These are phyloP conservation scores for Leccinum huronense DNA, from an alignment of 1,284 basidiomycete genomes.

Conservation along the genomic window DNA sequence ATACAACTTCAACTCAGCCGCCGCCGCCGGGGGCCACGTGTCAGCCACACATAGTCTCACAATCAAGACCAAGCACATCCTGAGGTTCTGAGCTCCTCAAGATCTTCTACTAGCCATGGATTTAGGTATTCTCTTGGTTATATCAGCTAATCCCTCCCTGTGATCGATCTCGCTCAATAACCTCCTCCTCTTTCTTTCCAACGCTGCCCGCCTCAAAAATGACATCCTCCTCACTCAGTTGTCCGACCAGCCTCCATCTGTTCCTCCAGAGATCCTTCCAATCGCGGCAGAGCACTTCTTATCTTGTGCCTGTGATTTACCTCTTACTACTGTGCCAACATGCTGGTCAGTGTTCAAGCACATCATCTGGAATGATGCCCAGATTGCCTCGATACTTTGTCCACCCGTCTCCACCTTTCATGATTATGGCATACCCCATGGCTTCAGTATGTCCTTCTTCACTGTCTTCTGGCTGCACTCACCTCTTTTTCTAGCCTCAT, in stretches of 20 bases:
- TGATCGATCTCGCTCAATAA: background rate
- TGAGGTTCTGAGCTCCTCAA: too few species aligned
- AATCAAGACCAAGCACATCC: too few species aligned
- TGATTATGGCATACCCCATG: background rate
- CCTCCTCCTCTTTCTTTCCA: constrained; percentile 4
- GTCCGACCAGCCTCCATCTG: background rate
- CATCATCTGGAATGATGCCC: background rate
- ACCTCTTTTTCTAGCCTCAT: background rate
- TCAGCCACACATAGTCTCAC: too few species aligned
- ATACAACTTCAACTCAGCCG: too few species aligned
- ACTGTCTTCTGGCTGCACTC: background rate
- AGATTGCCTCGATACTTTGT: background rate
- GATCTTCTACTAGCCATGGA: background rate
- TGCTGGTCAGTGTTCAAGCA: constrained; percentile 7
- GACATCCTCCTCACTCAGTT: constrained; percentile 2
- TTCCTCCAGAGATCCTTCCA: background rate
- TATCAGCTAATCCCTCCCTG: constrained; percentile 1
- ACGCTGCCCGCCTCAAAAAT: background rate
- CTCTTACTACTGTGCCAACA: accelerated
- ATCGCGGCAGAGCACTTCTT: background rate
- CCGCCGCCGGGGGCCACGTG: too few species aligned
- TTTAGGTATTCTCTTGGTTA: background rate
- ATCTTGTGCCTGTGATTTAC: background rate
- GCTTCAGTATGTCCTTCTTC: constrained; percentile 1
- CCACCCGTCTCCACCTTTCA: background rate